These are phyloP conservation scores for Phyllachora maydis DNA, from an alignment of 2,329 filamentous ascomycete species.

Conservation along the genomic window DNA sequence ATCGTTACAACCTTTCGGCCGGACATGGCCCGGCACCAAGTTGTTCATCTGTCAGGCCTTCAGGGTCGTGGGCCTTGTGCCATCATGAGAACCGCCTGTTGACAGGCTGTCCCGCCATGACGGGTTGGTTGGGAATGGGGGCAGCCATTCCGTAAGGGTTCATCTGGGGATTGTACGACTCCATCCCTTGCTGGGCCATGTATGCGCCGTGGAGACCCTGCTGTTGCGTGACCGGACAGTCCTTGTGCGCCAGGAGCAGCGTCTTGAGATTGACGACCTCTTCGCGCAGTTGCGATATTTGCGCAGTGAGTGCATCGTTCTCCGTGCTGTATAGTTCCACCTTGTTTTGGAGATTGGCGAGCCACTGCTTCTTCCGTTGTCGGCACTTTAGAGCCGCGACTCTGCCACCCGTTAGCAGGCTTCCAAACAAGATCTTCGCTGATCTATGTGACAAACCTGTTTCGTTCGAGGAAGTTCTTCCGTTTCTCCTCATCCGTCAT, in stretches of 20 bases:
- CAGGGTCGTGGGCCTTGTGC: too few relatives aligned
- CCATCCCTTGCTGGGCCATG: constrained; percentile 30
- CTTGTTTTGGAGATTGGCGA: constrained; percentile 82
- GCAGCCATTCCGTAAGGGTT: constrained; percentile 38
- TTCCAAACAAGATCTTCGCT: not conserved
- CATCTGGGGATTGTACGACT: constrained; percentile 32
- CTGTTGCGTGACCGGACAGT: constrained; percentile 79
- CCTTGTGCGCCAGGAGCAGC: constrained; percentile 79
- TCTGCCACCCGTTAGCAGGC: constrained; percentile 24
- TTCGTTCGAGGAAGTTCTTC: constrained; percentile 92
- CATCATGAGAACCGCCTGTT: constrained; percentile 34
- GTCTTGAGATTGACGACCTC: constrained; percentile 94
- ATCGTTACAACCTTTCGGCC: constrained; percentile 1
- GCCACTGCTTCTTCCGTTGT: constrained; percentile 97
- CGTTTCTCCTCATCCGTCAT: constrained; percentile 98
- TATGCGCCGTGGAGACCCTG: constrained; percentile 47
- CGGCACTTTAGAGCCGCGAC: constrained; percentile 93
- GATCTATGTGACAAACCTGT: constrained; percentile 42
- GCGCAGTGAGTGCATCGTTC: constrained; percentile 69
- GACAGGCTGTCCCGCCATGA: constrained; percentile 32
- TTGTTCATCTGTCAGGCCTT: too few relatives aligned
- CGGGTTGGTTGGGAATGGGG: constrained; percentile 27
- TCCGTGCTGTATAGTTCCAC: constrained; percentile 85
- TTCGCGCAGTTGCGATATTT: constrained; percentile 69
- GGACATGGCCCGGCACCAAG: too few relatives aligned